Base-by-base conservation (phyloP, 2,329 filamentous ascomycete species). In the Ceratocystis huliohia region DNA sequence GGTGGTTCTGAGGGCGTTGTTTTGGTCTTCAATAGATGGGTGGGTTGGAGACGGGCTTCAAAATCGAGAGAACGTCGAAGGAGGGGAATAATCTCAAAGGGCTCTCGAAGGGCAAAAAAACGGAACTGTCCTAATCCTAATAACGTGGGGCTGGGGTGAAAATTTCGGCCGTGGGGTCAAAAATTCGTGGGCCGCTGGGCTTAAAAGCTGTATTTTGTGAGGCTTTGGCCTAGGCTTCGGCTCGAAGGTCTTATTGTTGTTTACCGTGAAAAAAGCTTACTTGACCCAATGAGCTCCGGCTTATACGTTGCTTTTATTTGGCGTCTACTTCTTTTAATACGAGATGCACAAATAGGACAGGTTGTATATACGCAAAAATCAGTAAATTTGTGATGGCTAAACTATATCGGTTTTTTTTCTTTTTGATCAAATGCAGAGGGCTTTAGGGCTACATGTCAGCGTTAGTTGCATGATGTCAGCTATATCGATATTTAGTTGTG, bases 151-250 rank as follows among this genome's bases (percentile, higher is more conserved):
- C 63, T 68, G 61, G 57, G 65, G 66, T 65, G 65, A 68, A 66
- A 68, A 68, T 64, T 68, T 68, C 66, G 64, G 66, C 66, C 66
- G 66, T 61, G 66, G 63, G 56, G 66, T 68, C 20, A 65, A 65
- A 41, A 68, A 65, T 65, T 65, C 59, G 66, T 68, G 63, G 66
- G 66, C 56, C 56, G 56, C 28, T 25, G 56, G 56, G 56, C 30
- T 37, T 30, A n/a, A 33, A 33, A 50, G 63, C 46, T 22, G 25
- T 59, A 57, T 25, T 30, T 28, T 15, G 59, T 56, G 66, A 48
- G 45, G 62, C 28, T 53, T 45, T 64, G 22, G 28, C 25, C 62
- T 46, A 6, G 44, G 20, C 61, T 63, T 63, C 25, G 37, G 61
- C 37, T 63, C 10, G 13, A 41, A 41, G 37, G 10, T 41, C 13